Base-by-base conservation (phyloP, 148 eudicot genomes). In the Cornus florida region DNA sequence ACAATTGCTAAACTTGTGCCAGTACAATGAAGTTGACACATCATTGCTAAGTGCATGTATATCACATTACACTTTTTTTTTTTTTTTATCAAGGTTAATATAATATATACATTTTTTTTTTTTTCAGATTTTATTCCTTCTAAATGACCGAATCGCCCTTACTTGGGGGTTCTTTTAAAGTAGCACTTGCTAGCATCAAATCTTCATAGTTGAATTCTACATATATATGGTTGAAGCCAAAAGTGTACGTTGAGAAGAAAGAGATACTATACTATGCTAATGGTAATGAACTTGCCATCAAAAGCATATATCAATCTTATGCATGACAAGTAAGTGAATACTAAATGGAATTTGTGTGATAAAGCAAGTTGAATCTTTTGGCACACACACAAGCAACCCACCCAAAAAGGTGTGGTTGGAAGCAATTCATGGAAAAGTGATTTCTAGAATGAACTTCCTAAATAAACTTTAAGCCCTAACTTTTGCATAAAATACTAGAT, bases 351-450 rank as follows among this genome's bases (percentile, higher is more conserved):
- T 53, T 53, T 53, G 19, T 53, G 59, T 53, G 59, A 20, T 43
- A 43, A 43, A 60, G 48, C 3, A 3, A n/a, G 7, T 59, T n/a
- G 4, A 68, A 7, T 56, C 24, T 74, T 74, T 74, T 62, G 32
- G 77, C 48, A 33, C 31, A 31, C 22, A 56, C 31, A 31, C 22
- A 56, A 31, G 9, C 19, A 12, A 53, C 35, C 38, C 35, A 67
- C 70, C 23, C 14, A 68, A 48, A 75, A 48, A 31, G 79, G 60
- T 77, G 31, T 28, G 73, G 79, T 68, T 28, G 73, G 32, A 68
- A 77, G 66, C 65, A 77, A 68, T 77, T 23, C 41, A 31, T 10
- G 48, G 65, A 80, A 78, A 86, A 57, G 82, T 80, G 82, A 78
- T 75, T 83, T 78, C 69, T 86, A 74, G 20, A 83, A 80, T 75